Evolutionary conservation across 1,284 basidiomycete genomes (phyloP).

Genomic region (Microbotryum lychnidis-dioicae): DNA sequence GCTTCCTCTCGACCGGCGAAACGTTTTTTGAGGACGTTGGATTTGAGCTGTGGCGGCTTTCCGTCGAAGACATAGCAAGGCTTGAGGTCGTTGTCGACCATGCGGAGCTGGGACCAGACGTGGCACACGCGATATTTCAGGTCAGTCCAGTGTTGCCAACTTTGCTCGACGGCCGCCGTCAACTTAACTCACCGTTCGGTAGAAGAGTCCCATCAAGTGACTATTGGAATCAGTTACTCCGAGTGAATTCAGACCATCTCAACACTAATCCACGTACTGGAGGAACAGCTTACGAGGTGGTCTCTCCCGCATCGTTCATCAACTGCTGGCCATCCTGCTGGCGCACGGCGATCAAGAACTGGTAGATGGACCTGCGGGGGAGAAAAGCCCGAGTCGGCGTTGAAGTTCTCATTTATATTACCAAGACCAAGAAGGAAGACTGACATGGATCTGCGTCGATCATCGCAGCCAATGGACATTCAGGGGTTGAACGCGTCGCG

Average conservation of each 20-base stretch:
- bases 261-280: too few species aligned
- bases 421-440: background rate
- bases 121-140: background rate
- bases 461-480: too few species aligned
- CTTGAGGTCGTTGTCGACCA: conserved; percentile 99
- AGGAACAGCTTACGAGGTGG: conserved; percentile 55
- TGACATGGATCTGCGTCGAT: too few species aligned
- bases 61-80: conserved; percentile 98
- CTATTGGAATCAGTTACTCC: background rate
- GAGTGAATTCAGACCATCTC: background rate
- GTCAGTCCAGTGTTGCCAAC: background rate
- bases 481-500: too few species aligned
- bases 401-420: too few species aligned
- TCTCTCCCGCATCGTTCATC: conserved; percentile 93
- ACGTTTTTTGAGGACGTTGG: conserved; percentile 90
- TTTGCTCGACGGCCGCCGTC: too few species aligned
- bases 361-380: conserved; percentile 44
- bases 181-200: conserved; percentile 47
- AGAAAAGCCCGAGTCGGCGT: too few species aligned
- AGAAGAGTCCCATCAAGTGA: conserved; percentile 88
- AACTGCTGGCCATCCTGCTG: conserved; percentile 92
- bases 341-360: conserved; percentile 95
- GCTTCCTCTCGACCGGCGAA: conserved; percentile 86
- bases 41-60: conserved; percentile 93
- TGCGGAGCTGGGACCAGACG: conserved; percentile 61